Percentiles rank a stretch among this genome's conserved stretches.
Evolutionary conservation across 768 basidiomycete species (phyloP).

Genomic region (Fibroporia radiculosa): DNA sequence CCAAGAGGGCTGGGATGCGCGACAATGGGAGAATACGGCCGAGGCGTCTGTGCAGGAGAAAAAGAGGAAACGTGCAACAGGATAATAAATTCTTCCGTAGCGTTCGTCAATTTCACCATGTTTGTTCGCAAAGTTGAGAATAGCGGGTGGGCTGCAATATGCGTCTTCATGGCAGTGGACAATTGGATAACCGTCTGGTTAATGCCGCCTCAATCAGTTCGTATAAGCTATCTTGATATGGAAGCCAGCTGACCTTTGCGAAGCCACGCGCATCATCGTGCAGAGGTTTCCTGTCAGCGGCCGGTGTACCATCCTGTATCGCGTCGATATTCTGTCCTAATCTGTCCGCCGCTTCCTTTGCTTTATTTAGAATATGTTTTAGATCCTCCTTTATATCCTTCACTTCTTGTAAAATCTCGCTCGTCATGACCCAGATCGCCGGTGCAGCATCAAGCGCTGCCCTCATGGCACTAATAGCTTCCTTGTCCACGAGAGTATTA

Average conservation of each 20-base stretch:
- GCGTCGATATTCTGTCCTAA: conserved; percentile 51
- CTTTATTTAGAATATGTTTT: conserved; percentile 48
- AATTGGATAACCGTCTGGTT: conserved; percentile 66
- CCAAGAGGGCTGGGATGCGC: conserved; percentile 15
- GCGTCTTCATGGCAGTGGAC: conserved; percentile 63
- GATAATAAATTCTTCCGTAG: conserved; percentile 83
- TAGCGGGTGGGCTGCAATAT: conserved; percentile 48
- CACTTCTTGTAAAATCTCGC: conserved; percentile 50
- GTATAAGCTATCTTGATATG: neutral
- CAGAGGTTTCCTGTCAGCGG: conserved; percentile 50
- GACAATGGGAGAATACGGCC: conserved; percentile 55
- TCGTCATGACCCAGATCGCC: conserved; percentile 75
- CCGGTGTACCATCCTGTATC: conserved; percentile 43
- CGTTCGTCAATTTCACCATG: conserved; percentile 71
- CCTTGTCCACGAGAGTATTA: conserved; percentile 64
- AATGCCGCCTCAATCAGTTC: conserved; percentile 5
- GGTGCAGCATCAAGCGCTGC: conserved; percentile 74
- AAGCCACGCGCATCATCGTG: conserved; percentile 77
- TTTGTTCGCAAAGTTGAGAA: conserved; percentile 55
- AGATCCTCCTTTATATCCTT: conserved; percentile 41
- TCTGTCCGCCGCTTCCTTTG: conserved; percentile 55
- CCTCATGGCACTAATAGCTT: conserved; percentile 73
- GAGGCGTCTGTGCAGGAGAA: conserved; percentile 46
- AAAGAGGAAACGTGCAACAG: conserved; percentile 81
- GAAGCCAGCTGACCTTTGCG: conserved; percentile 51